Conservation (phyloP, 2,329 filamentous ascomycete genomes). For the Sporothrix variecibatus region DNA sequence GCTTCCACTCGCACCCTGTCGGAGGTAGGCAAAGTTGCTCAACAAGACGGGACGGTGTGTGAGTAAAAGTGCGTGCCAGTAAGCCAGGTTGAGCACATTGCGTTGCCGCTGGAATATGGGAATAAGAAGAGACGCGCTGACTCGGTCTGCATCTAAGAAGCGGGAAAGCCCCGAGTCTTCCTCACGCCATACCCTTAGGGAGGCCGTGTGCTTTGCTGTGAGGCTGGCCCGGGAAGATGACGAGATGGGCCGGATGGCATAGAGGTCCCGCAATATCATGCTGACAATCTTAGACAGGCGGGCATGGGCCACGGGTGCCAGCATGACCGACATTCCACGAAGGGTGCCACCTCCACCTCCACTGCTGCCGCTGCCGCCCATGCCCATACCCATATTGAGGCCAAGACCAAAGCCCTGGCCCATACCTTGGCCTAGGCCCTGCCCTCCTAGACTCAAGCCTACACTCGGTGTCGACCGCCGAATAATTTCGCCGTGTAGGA, state of each 20-base stretch:
- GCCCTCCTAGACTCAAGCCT: not conserved
- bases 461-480: not conserved
- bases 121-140: constrained; percentile 14
- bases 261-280: constrained; percentile 40
- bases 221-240: constrained; percentile 33
- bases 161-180: constrained; percentile 35
- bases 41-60: constrained; percentile 43
- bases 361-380: not conserved
- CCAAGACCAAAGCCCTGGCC: not conserved
- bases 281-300: constrained; percentile 41
- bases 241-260: constrained; percentile 42
- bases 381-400: not conserved
- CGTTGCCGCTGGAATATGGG: constrained; percentile 38
- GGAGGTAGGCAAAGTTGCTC: constrained; percentile 38
- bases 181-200: constrained; percentile 39
- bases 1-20: not conserved
- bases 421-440: not conserved
- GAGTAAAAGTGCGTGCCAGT: constrained; percentile 47
- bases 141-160: constrained; percentile 44
- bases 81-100: constrained; percentile 46
- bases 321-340: constrained; percentile 23
- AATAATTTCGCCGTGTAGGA: constrained; percentile 31
- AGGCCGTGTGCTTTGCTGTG: constrained; percentile 37
- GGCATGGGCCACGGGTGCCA: constrained; percentile 21
- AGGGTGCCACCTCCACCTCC: not conserved